These are phyloP conservation scores for Rhodotorula babjevae DNA, from an alignment of 768 basidiomycete species.

Conservation along the genomic window DNA sequence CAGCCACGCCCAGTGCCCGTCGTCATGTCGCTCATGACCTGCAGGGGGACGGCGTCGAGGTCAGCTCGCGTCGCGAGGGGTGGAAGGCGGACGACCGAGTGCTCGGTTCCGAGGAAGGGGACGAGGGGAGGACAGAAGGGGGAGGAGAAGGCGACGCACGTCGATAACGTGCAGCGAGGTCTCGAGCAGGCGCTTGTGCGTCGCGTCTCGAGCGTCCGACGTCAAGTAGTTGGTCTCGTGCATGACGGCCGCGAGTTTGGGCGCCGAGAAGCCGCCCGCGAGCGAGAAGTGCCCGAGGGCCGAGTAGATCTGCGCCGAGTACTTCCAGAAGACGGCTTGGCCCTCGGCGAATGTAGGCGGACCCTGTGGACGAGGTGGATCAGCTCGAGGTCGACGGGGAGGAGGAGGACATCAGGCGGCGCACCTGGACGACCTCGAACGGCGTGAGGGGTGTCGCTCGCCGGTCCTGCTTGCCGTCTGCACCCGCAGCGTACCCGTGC, in stretches of 20 bases:
- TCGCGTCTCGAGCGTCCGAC: constrained; percentile 32
- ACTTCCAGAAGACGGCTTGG: constrained; percentile 47
- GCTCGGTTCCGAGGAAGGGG: too few species aligned
- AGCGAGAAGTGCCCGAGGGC: constrained; percentile 45
- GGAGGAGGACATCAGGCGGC: not conserved
- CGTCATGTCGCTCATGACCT: constrained; percentile 45
- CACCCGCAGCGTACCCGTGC: not conserved
- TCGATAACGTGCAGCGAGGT: constrained; percentile 44
- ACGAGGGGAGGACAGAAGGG: not conserved
- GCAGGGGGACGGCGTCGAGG: not conserved
- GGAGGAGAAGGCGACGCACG: not conserved
- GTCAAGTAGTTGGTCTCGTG: constrained; percentile 46
- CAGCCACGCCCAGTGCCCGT: constrained; percentile 43
- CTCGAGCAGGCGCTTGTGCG: constrained; percentile 42
- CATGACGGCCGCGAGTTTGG: constrained; percentile 36
- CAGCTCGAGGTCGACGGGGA: not conserved
- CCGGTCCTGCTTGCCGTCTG: not conserved
- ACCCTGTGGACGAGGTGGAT: not conserved
- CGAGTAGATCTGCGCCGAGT: constrained; percentile 43
- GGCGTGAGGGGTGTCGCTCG: constrained; percentile 16
- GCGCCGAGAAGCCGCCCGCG: constrained; percentile 44
- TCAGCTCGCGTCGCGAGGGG: not conserved
- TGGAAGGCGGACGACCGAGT: too few species aligned
- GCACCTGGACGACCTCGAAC: constrained; percentile 16
- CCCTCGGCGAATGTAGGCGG: constrained; percentile 42